Percentiles rank a stretch among this genome's conserved stretches.
These are phyloP conservation scores for Stachybotrys chlorohalonatus DNA, from an alignment of 2,329 filamentous ascomycete genomes.

Conservation along the genomic window DNA sequence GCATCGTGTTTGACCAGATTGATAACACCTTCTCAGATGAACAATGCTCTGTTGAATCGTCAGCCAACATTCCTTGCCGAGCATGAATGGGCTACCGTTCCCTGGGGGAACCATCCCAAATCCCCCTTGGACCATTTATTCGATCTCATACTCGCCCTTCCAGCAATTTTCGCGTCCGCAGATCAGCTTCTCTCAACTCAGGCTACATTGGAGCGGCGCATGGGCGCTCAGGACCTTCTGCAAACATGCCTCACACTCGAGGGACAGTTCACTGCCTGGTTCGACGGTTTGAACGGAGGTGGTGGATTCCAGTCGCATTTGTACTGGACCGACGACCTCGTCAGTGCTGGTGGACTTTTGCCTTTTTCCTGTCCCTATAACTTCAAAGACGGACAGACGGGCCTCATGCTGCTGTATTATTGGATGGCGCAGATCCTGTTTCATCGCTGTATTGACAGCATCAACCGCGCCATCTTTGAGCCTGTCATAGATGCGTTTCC, in stretches of 20 bases:
- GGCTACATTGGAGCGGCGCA: constrained; percentile 29
- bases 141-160: constrained; percentile 39
- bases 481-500: constrained; percentile 31
- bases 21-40: constrained; percentile 22
- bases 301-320: constrained; percentile 18
- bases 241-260: constrained; percentile 38
- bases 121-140: constrained; percentile 41
- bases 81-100: constrained; percentile 40
- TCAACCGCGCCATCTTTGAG: constrained; percentile 35
- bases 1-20: background rate
- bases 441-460: constrained; percentile 34
- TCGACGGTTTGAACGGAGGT: constrained; percentile 17
- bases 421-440: constrained; percentile 43
- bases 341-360: constrained; percentile 18
- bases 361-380: constrained; percentile 36
- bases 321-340: constrained; percentile 30
- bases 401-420: constrained; percentile 42
- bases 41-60: constrained; percentile 38
- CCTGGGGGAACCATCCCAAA: constrained; percentile 44
- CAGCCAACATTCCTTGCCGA: constrained; percentile 41
- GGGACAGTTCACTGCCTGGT: constrained; percentile 38
- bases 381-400: constrained; percentile 34
- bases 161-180: constrained; percentile 34
- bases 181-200: constrained; percentile 31
- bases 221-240: constrained; percentile 39